Percentiles rank a stretch among this genome's conserved stretches.
phyloP scores from a whole-genome alignment of 140 eudicot species.

The Bidens hawaiensis region DNA sequence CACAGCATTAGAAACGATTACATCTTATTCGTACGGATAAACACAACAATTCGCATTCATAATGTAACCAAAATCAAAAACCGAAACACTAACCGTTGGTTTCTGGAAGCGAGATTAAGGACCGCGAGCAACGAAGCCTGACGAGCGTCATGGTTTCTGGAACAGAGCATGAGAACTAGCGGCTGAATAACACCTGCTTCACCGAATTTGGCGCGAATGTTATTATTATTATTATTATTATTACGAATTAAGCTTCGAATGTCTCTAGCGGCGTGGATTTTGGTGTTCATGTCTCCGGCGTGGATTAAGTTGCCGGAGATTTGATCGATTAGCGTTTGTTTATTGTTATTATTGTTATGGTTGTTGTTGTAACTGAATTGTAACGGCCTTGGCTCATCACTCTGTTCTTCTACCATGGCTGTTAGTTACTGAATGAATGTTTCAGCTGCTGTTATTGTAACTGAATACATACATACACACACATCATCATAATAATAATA shows the following conservation, averaged over 20 bases:
- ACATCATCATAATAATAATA: no score
- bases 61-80: not conserved
- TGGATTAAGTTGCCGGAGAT: slow-evolving; percentile 36
- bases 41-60: not conserved
- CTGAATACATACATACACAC: no score
- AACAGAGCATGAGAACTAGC: slow-evolving; percentile 56
- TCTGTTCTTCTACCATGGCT: slow-evolving; percentile 31
- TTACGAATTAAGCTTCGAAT: slow-evolving; percentile 57
- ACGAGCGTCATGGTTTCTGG: slow-evolving; percentile 41
- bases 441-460: no score
- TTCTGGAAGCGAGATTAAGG: slow-evolving; percentile 77
- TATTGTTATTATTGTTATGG: slow-evolving; percentile 24
- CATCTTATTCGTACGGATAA: not conserved
- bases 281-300: slow-evolving; percentile 47
- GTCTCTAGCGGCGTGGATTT: slow-evolving; percentile 71
- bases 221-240: slow-evolving; percentile 14
- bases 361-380: no score
- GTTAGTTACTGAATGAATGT: no score
- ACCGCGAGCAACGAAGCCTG: slow-evolving; percentile 71
- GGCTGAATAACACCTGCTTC: slow-evolving; percentile 74
- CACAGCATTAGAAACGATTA: no score
- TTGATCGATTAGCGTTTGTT: slow-evolving; percentile 44
- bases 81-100: slow-evolving; percentile 46
- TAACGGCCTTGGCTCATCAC: slow-evolving; percentile 13
- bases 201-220: slow-evolving; percentile 59